Base-by-base conservation (phyloP, 768 basidiomycete species). In the Lentinula lateritia region DNA sequence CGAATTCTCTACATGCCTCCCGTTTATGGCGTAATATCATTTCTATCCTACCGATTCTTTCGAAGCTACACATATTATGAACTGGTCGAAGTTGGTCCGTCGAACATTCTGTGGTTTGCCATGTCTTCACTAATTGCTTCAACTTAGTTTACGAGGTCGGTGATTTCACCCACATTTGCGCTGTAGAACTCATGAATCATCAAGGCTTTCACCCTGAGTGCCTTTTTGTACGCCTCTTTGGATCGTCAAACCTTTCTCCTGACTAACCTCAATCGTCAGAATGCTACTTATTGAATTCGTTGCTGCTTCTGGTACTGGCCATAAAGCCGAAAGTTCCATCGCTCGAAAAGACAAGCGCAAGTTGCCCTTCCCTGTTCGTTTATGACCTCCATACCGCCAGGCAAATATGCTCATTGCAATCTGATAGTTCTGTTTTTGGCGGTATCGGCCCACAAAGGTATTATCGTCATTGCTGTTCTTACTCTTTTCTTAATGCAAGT, bases 231-330 rank as follows among this genome's bases (percentile, higher is more conserved):
- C 12, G 88, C 77, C 6, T 23, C 28, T 56, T 53, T 12, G 34
- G 20, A 43, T 28, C 16, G 20, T 46, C 34, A 41, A 41, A 3
- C 42, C 7, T 52, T 32, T 16, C 8, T 52, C 28, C 28, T 42
- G n/a, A 8, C 28, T 42, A 10, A 56, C 15, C n/a, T 38, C 28
- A 57, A 36, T 59, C 6, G 18, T 28, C 58, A 92, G 89, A 42
- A 75, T 95, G 36, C 82, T 95, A 5, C 78, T 96, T 52, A 88
- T 95, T 53, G 91, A 94, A 69, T 94, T 84, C 71, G 91, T 95
- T 3, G 91, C 92, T 5, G 78, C 80, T 20, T 90, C 88, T 2
- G 85, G 85, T 3, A 65, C 75, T 3, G 88, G 75, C 16, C 85
- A 88, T 67, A 81, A 78, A 20, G 83, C 90, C 28, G 77, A 85